These are phyloP conservation scores for Blepharisma undulans DNA, from an alignment of 169 alveolate genomes.

Conservation along the genomic window DNA sequence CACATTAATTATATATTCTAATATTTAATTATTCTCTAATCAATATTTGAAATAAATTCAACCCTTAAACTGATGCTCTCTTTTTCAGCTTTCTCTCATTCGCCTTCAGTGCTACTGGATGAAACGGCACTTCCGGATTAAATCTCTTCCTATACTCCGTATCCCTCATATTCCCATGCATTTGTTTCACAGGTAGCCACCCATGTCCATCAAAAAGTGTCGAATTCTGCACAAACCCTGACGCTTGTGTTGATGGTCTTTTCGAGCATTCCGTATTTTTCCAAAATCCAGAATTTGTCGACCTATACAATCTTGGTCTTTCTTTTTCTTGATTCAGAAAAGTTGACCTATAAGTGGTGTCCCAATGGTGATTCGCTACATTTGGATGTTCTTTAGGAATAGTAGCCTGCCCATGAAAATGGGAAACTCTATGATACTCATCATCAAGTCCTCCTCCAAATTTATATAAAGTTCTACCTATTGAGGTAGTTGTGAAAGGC, in stretches of 20 bases:
- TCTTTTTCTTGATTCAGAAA: slow-evolving; percentile 7
- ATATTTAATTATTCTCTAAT: not conserved
- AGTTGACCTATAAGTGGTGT: not conserved
- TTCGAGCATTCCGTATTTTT: not conserved
- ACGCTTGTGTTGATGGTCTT: not conserved
- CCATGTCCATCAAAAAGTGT: slow-evolving; percentile 31
- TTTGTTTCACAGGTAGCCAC: not conserved
- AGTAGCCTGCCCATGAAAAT: slow-evolving; percentile 29
- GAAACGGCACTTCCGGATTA: slow-evolving; percentile 14
- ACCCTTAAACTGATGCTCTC: not conserved
- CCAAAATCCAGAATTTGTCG: slow-evolving; percentile 17
- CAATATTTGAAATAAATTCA: not conserved
- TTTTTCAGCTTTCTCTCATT: slow-evolving; percentile 25
- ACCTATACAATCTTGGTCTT: not conserved
- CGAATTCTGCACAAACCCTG: slow-evolving; percentile 34
- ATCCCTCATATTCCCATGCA: slow-evolving; percentile 14
- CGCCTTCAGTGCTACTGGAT: slow-evolving; percentile 33
- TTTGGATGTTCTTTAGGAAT: slow-evolving; percentile 24
- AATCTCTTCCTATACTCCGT: slow-evolving; percentile 18
- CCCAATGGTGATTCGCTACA: not conserved
- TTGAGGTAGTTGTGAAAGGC: not conserved
- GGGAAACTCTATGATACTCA: slow-evolving; percentile 35
- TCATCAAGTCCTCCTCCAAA: slow-evolving; percentile 45
- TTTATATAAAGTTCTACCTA: slow-evolving; percentile 3
- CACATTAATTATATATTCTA: not conserved